phyloP scores from a whole-genome alignment of 2,329 filamentous ascomycete genomes.

The Hypocreales sp. region DNA sequence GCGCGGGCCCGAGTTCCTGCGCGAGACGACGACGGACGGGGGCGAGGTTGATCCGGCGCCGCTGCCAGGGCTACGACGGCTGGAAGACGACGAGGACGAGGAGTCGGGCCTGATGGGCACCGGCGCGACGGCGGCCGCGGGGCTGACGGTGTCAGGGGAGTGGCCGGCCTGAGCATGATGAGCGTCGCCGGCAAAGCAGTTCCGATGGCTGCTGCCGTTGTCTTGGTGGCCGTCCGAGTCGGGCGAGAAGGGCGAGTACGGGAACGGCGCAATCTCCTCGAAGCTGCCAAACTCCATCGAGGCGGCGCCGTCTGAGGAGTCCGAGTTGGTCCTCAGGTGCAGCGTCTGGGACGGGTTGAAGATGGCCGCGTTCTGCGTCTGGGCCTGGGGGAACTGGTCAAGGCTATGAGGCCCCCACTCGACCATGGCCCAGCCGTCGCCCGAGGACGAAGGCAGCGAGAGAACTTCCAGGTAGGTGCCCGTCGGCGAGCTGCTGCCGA shows the following conservation, averaged over 20 bases:
- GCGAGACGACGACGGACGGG: constrained; percentile 42
- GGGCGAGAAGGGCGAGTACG: constrained; percentile 69
- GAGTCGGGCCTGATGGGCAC: constrained; percentile 48
- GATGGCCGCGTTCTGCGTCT: constrained; percentile 47
- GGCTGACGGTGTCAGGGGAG: constrained; percentile 44
- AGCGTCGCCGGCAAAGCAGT: constrained; percentile 44
- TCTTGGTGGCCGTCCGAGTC: constrained; percentile 62
- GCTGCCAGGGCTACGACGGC: constrained; percentile 45
- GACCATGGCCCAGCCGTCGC: constrained; percentile 76
- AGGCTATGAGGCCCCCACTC: constrained; percentile 55
- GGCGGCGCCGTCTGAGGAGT: constrained; percentile 61
- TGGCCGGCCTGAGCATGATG: no score
- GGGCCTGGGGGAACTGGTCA: constrained; percentile 41
- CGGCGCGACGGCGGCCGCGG: constrained; percentile 50
- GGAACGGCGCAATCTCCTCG: constrained; percentile 58
- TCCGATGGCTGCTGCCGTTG: constrained; percentile 35
- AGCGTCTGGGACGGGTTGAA: constrained; percentile 88
- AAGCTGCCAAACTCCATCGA: constrained; percentile 61
- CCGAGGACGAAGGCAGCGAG: constrained; percentile 66
- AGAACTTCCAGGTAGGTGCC: constrained; percentile 64
- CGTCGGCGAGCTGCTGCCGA: constrained; percentile 29
- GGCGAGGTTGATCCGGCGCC: constrained; percentile 45
- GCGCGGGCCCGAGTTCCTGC: constrained; percentile 53
- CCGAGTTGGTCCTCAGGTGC: constrained; percentile 74
- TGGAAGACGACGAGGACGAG: constrained; percentile 20